Percentiles rank a stretch among this genome's conserved stretches.
These are phyloP conservation scores for Cercospora citrullina DNA, from an alignment of 2,329 filamentous ascomycete genomes.

Conservation along the genomic window DNA sequence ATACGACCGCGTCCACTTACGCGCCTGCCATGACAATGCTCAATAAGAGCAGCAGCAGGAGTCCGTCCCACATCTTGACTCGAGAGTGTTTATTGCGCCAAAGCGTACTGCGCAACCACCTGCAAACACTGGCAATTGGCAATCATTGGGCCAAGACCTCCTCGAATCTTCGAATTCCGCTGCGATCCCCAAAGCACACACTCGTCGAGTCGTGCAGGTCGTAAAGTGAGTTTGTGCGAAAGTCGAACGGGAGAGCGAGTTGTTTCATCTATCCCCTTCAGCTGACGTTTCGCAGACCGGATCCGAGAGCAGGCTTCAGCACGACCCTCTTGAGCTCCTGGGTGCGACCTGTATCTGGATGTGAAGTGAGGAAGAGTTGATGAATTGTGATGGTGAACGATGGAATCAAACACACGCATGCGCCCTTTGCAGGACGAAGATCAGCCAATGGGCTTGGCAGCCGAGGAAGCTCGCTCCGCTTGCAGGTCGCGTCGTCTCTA, in stretches of 20 bases:
- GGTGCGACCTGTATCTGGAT: too few species aligned
- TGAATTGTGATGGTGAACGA: neutral
- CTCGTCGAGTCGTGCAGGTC: neutral
- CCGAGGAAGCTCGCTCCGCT: neutral
- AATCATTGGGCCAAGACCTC: neutral
- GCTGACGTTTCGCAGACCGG: too few species aligned
- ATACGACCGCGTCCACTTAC: slow-evolving; percentile 47
- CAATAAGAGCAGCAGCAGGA: slow-evolving; percentile 64
- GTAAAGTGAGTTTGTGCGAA: neutral
- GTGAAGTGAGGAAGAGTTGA: too few species aligned
- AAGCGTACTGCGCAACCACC: neutral
- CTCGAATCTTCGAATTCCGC: neutral
- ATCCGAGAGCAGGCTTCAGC: neutral
- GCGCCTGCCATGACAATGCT: slow-evolving; percentile 66
- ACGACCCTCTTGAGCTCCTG: too few species aligned
- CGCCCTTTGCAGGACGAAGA: neutral
- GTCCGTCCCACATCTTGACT: slow-evolving; percentile 57
- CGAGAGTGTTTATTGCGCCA: neutral
- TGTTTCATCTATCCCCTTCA: neutral
- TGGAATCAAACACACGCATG: neutral
- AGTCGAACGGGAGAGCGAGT: neutral
- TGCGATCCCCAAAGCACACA: neutral
- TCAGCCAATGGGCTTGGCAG: neutral
- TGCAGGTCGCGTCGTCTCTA: neutral
- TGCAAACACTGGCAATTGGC: neutral